phyloP scores from a whole-genome alignment of 2,329 filamentous ascomycete genomes.

The Fusarium sp. region DNA sequence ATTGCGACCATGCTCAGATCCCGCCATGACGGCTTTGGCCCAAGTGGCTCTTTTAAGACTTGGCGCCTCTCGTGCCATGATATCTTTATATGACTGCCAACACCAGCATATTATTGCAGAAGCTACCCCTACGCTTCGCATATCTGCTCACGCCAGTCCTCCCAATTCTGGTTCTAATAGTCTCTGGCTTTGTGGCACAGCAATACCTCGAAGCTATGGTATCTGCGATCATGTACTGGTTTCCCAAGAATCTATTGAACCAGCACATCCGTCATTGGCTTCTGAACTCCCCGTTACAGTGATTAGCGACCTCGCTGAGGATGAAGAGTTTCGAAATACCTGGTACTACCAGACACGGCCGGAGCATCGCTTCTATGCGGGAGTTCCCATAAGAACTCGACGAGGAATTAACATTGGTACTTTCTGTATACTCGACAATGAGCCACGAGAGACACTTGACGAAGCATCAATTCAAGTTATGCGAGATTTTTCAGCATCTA shows the following conservation, averaged over 20 bases:
- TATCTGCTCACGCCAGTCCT: conserved; percentile 47
- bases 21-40: conserved; percentile 61
- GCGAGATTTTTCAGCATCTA: conserved; percentile 46
- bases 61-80: conserved; percentile 56
- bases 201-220: conserved; percentile 47
- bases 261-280: neutral
- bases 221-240: conserved; percentile 48
- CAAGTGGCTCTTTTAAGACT: conserved; percentile 62
- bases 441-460: conserved; percentile 38
- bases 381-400: conserved; percentile 55
- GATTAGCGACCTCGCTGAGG: conserved; percentile 50
- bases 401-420: conserved; percentile 59
- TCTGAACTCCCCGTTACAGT: conserved; percentile 50
- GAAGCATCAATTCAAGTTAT: conserved; percentile 47
- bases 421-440: conserved; percentile 49
- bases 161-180: conserved; percentile 2
- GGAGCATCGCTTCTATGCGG: conserved; percentile 55
- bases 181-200: conserved; percentile 50
- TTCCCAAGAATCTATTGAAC: neutral
- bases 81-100: conserved; percentile 64
- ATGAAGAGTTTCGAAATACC: conserved; percentile 46
- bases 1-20: conserved; percentile 51
- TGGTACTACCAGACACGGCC: conserved; percentile 41
- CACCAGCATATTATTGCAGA: conserved; percentile 65
- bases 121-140: conserved; percentile 57